Evolutionary conservation across 2,329 filamentous ascomycete genomes (phyloP).

Genomic region (Teratosphaeria viscida): DNA sequence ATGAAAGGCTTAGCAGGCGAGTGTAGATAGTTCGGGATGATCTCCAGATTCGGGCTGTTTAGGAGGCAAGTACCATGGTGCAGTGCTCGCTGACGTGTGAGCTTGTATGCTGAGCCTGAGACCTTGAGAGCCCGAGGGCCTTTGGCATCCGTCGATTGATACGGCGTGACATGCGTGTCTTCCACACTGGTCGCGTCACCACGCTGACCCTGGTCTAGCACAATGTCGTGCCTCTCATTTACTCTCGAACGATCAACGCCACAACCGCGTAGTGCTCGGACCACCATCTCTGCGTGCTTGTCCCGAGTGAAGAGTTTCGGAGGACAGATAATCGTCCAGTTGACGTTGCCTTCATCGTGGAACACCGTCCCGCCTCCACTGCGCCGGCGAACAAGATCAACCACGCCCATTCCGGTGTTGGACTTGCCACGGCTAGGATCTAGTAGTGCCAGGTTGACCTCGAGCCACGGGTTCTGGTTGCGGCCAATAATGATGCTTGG

Average conservation of each 20-base stretch:
- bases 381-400: conserved; percentile 66
- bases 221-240: conserved; percentile 88
- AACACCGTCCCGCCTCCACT: conserved; percentile 90
- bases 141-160: conserved; percentile 25
- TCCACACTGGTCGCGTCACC: conserved; percentile 18
- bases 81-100: conserved; percentile 68
- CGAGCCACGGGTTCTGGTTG: conserved; percentile 96
- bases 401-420: conserved; percentile 27
- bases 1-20: conserved; percentile 72
- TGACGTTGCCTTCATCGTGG: conserved; percentile 86
- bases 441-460: conserved; percentile 64
- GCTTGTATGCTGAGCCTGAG: conserved; percentile 89
- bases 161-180: conserved; percentile 37
- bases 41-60: conserved; percentile 59
- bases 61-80: conserved; percentile 92
- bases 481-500: conserved; percentile 85
- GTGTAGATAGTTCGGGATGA: conserved; percentile 59
- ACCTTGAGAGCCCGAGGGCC: conserved; percentile 51
- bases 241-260: conserved; percentile 56
- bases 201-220: conserved; percentile 47
- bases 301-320: conserved; percentile 67
- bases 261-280: conserved; percentile 59
- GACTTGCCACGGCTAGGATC: conserved; percentile 26
- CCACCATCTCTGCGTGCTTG: conserved; percentile 86
- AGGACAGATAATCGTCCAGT: conserved; percentile 86